These are phyloP conservation scores for Diaporthe eres DNA, from an alignment of 2,329 filamentous ascomycete species.

Conservation along the genomic window DNA sequence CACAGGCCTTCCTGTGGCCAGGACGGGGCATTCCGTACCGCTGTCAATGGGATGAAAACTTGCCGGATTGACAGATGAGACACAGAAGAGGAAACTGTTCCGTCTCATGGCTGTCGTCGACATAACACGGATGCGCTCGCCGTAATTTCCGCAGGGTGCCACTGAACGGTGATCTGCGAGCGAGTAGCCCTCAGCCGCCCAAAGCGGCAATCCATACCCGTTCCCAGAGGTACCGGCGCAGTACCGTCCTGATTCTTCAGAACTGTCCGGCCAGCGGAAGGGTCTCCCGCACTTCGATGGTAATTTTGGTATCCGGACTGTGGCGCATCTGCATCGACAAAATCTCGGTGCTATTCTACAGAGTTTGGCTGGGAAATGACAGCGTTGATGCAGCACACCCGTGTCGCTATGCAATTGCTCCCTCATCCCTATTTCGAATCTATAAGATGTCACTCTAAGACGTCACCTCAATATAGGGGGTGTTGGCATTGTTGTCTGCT, in stretches of 20 bases:
- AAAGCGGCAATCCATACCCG: slow-evolving; percentile 26
- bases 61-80: slow-evolving; percentile 14
- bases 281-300: background rate
- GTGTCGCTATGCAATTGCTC: background rate
- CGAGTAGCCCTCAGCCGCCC: slow-evolving; percentile 16
- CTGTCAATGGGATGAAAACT: slow-evolving; percentile 30
- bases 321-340: slow-evolving; percentile 16
- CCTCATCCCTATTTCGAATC: slow-evolving; percentile 4
- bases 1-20: slow-evolving; percentile 32
- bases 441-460: slow-evolving; percentile 27
- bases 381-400: slow-evolving; percentile 20
- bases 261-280: background rate
- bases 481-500: slow-evolving; percentile 2
- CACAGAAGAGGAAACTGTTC: slow-evolving; percentile 33
- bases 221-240: slow-evolving; percentile 5
- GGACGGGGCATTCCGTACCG: slow-evolving; percentile 22
- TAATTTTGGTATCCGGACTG: background rate
- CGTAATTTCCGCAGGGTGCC: slow-evolving; percentile 40
- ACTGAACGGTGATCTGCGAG: slow-evolving; percentile 36
- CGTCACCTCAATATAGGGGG: slow-evolving; percentile 11
- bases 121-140: slow-evolving; percentile 30
- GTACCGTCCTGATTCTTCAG: slow-evolving; percentile 18
- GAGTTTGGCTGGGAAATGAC: slow-evolving; percentile 32
- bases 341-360: slow-evolving; percentile 31
- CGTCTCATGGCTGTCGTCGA: slow-evolving; percentile 20